Percentiles rank a stretch among this genome's conserved stretches.
Evolutionary conservation across 148 eudicot species (phyloP).

Genomic region (Chenopodium berlandieri): DNA sequence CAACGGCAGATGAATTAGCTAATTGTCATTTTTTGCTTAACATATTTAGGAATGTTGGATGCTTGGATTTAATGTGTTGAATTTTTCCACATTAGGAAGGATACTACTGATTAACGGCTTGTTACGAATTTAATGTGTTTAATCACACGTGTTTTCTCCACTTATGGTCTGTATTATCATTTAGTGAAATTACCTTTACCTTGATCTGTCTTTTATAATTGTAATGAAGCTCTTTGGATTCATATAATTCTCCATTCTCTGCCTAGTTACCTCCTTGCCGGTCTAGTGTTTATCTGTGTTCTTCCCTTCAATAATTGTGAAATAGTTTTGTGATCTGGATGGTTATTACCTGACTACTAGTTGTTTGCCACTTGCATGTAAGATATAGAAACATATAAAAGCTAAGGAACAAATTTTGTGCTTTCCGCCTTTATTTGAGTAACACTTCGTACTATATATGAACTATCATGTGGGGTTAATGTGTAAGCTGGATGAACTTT

Average conservation of each 20-base stretch:
- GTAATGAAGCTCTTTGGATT: slow-evolving; percentile 16
- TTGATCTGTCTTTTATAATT: slow-evolving; percentile 4
- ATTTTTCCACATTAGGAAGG: slow-evolving; percentile 29
- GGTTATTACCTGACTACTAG: background rate
- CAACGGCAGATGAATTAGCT: slow-evolving; percentile 9
- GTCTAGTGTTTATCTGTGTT: slow-evolving; percentile 5
- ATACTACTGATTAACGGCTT: background rate
- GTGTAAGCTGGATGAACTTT: slow-evolving; percentile 10
- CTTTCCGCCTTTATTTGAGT: background rate
- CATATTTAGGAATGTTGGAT: slow-evolving; percentile 27
- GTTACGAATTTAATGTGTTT: background rate
- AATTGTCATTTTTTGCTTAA: slow-evolving; percentile 28
- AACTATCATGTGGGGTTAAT: slow-evolving; percentile 1
- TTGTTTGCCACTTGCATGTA: slow-evolving; percentile 16
- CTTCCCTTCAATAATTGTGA: slow-evolving; percentile 1
- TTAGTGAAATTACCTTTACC: background rate
- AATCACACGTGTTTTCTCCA: slow-evolving; percentile 13
- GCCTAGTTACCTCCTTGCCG: slow-evolving; percentile 29
- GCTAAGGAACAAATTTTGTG: slow-evolving; percentile 24
- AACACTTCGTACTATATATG: background rate
- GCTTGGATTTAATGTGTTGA: slow-evolving; percentile 16
- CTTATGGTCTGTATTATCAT: slow-evolving; percentile 6
- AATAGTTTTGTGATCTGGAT: background rate
- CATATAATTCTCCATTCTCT: background rate
- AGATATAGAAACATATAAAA: slow-evolving; percentile 22